Percentiles rank a stretch among this genome's conserved stretches.
Conservation (phyloP, 345 rosid genomes). For the Lagerstroemia speciosa region DNA sequence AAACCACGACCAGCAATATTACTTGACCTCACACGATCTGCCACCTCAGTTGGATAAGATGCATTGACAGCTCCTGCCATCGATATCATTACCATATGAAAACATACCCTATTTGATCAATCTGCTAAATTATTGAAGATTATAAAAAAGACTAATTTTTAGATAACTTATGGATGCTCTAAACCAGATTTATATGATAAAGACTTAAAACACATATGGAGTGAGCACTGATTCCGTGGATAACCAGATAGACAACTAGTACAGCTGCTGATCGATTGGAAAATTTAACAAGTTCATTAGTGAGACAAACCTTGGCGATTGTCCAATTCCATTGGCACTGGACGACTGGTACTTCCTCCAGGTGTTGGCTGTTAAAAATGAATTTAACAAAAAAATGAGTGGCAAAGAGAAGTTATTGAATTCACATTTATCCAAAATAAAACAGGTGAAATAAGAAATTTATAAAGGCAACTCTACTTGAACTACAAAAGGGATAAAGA, state of each 20-base stretch:
- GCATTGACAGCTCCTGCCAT: conserved; percentile 47
- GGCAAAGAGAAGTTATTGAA: no score
- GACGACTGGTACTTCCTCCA: conserved; percentile 58
- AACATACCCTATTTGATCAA: not conserved
- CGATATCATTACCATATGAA: conserved; percentile 6
- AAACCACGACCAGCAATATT: conserved; percentile 39
- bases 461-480: not conserved
- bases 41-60: conserved; percentile 36
- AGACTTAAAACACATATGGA: not conserved
- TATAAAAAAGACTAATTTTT: not conserved
- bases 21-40: conserved; percentile 35
- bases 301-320: conserved; percentile 60
- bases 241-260: not conserved
- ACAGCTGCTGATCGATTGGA: not conserved
- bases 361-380: conserved; percentile 44
- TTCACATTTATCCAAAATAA: not conserved
- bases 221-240: not conserved
- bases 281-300: not conserved
- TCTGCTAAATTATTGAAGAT: not conserved
- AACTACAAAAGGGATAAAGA: not conserved
- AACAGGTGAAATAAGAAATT: not conserved
- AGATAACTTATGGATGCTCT: no score
- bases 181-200: not conserved
- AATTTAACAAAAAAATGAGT: not conserved
- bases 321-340: conserved; percentile 35